Percentiles rank a stretch among this genome's conserved stretches.
These are phyloP conservation scores for Selaginella tamariscina DNA, from an alignment of 75 land plant genomes.

Conservation along the genomic window DNA sequence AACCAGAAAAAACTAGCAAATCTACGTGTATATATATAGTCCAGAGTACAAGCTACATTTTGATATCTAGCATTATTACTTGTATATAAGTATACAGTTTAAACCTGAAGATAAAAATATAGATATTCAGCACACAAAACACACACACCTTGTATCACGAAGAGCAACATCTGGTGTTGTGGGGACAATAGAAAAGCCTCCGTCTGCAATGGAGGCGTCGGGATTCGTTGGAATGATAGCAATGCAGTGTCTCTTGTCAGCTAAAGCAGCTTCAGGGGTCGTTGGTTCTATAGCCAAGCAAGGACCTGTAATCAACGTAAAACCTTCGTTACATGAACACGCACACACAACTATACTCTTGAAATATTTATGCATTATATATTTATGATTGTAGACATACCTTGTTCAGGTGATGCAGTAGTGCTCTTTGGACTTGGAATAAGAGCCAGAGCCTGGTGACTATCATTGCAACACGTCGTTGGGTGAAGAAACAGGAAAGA, in stretches of 20 bases:
- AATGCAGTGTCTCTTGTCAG: background rate
- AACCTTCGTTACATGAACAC: background rate
- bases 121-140: no score
- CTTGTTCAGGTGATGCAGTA: background rate
- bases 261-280: background rate
- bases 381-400: background rate
- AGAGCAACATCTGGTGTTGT: constrained; percentile 8
- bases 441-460: background rate
- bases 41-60: background rate
- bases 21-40: no score
- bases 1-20: no score
- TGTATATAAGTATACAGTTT: no score
- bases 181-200: background rate
- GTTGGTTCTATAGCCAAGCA: constrained; percentile 2
- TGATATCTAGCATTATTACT: background rate
- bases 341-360: background rate
- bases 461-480: background rate
- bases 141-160: no score
- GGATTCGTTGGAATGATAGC: constrained; percentile 7
- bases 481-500: background rate
- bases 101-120: no score
- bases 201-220: constrained; percentile 1
- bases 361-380: no score
- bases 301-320: background rate
- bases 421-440: background rate